Conservation (phyloP, 129 eudicot genomes). For the Saussurea involucrata region DNA sequence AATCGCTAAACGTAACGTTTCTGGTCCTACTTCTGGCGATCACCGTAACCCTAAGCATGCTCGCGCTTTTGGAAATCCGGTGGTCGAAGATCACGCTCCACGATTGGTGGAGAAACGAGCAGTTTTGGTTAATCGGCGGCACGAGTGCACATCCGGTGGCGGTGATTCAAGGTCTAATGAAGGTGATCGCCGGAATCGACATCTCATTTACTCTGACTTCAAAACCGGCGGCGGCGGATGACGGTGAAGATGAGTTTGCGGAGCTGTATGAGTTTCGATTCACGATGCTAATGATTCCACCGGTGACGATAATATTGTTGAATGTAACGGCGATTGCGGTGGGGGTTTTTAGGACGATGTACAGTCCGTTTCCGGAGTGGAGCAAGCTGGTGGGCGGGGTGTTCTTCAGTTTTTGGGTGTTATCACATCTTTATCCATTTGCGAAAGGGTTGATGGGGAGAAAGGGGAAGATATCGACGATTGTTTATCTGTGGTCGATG, state of each 20-base stretch:
- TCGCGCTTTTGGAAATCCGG: constrained; percentile 58
- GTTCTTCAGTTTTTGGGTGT: constrained; percentile 72
- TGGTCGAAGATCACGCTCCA: constrained; percentile 68
- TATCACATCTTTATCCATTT: constrained; percentile 69
- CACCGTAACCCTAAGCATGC: constrained; percentile 49
- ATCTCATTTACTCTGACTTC: constrained; percentile 65
- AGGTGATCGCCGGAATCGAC: constrained; percentile 64
- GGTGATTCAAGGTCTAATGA: constrained; percentile 63
- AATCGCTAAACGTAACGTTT: constrained; percentile 52
- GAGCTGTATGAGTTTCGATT: constrained; percentile 57
- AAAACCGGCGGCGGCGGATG: constrained; percentile 62
- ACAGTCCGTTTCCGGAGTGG: constrained; percentile 66
- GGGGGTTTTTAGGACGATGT: constrained; percentile 60
- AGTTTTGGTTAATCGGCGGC: constrained; percentile 64
- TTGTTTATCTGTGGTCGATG: constrained; percentile 56
- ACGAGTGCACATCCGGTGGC: constrained; percentile 68
- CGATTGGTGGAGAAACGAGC: constrained; percentile 74
- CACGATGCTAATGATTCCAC: constrained; percentile 63
- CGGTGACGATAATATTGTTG: constrained; percentile 47
- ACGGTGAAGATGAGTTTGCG: constrained; percentile 64
- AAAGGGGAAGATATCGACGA: constrained; percentile 63
- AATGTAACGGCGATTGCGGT: constrained; percentile 64
- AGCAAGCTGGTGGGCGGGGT: constrained; percentile 70
- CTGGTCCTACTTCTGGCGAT: constrained; percentile 46
- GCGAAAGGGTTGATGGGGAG: constrained; percentile 78